A percentile compares a stretch with the other conserved stretches of the same genome.
phyloP scores from a whole-genome alignment of 345 rosid species.

The Populus euphratica region DNA sequence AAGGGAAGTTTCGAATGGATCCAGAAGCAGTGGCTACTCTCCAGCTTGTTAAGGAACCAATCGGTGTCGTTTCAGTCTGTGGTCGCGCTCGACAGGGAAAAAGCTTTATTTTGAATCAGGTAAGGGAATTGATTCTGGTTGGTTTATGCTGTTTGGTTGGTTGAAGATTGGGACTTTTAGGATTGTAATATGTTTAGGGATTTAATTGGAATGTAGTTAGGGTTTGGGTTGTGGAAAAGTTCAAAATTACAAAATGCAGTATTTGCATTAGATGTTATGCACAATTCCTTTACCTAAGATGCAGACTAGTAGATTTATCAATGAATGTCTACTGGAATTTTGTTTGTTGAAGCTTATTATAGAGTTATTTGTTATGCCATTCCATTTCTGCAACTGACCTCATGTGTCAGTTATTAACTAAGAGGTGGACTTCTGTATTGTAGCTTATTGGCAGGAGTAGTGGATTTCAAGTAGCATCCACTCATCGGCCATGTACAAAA shows the following conservation, averaged over 20 bases:
- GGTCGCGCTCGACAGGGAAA: constrained; percentile 99
- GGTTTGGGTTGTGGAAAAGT: background rate
- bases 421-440: constrained; percentile 7
- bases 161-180: background rate
- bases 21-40: constrained; percentile 93
- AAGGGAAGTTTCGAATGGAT: constrained; percentile 97
- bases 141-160: background rate
- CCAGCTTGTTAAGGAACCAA: constrained; percentile 92
- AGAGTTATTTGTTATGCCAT: background rate
- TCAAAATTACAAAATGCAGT: background rate
- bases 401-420: background rate
- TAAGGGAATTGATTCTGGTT: constrained; percentile 10
- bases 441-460: constrained; percentile 98
- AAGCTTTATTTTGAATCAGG: constrained; percentile 94
- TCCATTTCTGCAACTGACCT: background rate
- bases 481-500: constrained; percentile 94
- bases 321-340: background rate
- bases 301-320: background rate
- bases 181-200: background rate
- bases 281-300: background rate
- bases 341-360: background rate
- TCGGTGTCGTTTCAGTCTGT: constrained; percentile 95
- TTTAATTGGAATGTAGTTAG: background rate
- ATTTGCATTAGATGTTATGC: background rate
- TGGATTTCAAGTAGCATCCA: constrained; percentile 97